Evolutionary conservation across 768 basidiomycete genomes (phyloP).

Genomic region (Mycena maculata): DNA sequence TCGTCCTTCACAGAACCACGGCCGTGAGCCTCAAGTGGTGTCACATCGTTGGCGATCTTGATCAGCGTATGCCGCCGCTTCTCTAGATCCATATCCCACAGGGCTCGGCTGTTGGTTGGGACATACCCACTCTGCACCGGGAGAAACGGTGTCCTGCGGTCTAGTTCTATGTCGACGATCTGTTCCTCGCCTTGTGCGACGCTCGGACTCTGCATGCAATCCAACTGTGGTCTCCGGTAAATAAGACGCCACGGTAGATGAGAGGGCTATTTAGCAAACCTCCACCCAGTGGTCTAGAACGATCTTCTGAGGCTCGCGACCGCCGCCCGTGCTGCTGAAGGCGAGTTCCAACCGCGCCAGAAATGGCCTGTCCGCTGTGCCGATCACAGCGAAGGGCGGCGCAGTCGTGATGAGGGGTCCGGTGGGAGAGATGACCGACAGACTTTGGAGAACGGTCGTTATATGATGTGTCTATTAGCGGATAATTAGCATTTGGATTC

Average conservation of each 20-base stretch:
- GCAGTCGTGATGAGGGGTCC: slow-evolving; percentile 39
- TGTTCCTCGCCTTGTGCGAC: slow-evolving; percentile 60
- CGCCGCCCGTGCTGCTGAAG: slow-evolving; percentile 51
- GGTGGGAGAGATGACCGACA: slow-evolving; percentile 49
- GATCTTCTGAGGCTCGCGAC: slow-evolving; percentile 47
- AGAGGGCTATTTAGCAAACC: slow-evolving; percentile 43
- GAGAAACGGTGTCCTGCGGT: slow-evolving; percentile 56
- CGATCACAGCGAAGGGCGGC: slow-evolving; percentile 61
- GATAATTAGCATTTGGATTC: slow-evolving; percentile 5
- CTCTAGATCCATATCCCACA: slow-evolving; percentile 51
- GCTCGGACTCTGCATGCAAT: slow-evolving; percentile 47
- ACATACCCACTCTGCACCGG: slow-evolving; percentile 47
- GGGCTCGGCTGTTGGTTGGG: slow-evolving; percentile 46
- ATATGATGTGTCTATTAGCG: slow-evolving; percentile 53
- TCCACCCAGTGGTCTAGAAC: slow-evolving; percentile 68
- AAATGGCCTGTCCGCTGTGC: slow-evolving; percentile 56
- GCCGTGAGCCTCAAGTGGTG: background rate
- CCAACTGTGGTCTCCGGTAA: slow-evolving; percentile 48
- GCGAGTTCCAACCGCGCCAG: slow-evolving; percentile 58
- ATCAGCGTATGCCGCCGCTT: slow-evolving; percentile 14
- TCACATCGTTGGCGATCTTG: background rate
- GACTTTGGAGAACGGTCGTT: slow-evolving; percentile 54
- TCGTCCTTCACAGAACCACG: slow-evolving; percentile 10
- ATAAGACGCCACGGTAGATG: background rate
- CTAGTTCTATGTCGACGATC: slow-evolving; percentile 64